phyloP scores from a whole-genome alignment of 495 filamentous ascomycete genomes.

The Bacidia gigantensis region DNA sequence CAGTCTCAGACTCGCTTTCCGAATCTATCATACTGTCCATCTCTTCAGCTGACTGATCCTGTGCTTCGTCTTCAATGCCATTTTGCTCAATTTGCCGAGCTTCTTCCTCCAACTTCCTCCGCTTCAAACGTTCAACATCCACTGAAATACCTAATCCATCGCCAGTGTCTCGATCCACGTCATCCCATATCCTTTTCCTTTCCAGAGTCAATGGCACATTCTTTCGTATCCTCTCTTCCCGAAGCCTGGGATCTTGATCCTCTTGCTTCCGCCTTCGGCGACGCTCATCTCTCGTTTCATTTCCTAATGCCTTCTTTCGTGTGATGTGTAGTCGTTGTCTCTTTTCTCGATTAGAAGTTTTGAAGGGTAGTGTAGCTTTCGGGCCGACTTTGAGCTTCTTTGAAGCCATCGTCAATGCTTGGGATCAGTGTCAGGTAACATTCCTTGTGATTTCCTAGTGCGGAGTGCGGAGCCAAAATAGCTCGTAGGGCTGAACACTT shows the following conservation, averaged over 20 bases:
- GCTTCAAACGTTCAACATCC: slow-evolving; percentile 63
- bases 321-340: slow-evolving; percentile 62
- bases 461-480: background rate
- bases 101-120: slow-evolving; percentile 52
- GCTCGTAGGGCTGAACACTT: background rate
- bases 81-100: slow-evolving; percentile 29
- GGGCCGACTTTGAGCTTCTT: slow-evolving; percentile 26
- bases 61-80: slow-evolving; percentile 25
- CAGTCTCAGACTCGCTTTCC: slow-evolving; percentile 29
- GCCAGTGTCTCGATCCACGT: slow-evolving; percentile 54
- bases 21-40: slow-evolving; percentile 21
- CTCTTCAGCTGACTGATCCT: slow-evolving; percentile 9
- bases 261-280: slow-evolving; percentile 72
- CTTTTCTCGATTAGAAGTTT: slow-evolving; percentile 53
- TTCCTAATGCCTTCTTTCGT: slow-evolving; percentile 60
- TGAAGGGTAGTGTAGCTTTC: slow-evolving; percentile 26
- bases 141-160: slow-evolving; percentile 57
- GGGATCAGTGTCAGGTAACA: background rate
- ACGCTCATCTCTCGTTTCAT: slow-evolving; percentile 58
- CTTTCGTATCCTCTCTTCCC: slow-evolving; percentile 51
- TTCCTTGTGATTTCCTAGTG: background rate
- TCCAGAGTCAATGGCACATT: slow-evolving; percentile 82
- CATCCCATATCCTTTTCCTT: slow-evolving; percentile 84
- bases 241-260: slow-evolving; percentile 63
- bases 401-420: slow-evolving; percentile 22